Conservation (phyloP, 2,329 filamentous ascomycete genomes). For the Emergomyces pasteurianus region DNA sequence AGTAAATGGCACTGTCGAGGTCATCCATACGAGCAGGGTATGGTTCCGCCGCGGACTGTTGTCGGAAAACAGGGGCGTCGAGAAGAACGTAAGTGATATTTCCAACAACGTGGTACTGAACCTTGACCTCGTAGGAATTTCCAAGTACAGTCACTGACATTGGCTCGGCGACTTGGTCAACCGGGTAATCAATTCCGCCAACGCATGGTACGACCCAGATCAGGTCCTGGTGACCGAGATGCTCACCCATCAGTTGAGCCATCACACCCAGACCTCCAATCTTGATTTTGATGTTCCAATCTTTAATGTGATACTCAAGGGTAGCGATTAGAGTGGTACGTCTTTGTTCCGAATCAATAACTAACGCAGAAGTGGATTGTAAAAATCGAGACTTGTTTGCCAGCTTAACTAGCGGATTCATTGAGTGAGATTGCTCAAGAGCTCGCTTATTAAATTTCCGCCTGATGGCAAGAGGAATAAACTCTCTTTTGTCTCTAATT, state of each 20-base stretch:
- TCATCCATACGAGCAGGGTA: slow-evolving; percentile 60
- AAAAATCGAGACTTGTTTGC: slow-evolving; percentile 26
- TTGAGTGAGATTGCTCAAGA: slow-evolving; percentile 17
- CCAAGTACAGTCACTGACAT: slow-evolving; percentile 53
- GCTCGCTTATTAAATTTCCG: slow-evolving; percentile 22
- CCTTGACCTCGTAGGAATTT: slow-evolving; percentile 47
- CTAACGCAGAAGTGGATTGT: slow-evolving; percentile 25
- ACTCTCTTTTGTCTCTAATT: slow-evolving; percentile 38
- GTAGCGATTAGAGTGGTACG: slow-evolving; percentile 56
- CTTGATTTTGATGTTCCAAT: slow-evolving; percentile 60
- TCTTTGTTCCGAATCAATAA: slow-evolving; percentile 21
- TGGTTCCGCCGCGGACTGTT: slow-evolving; percentile 50
- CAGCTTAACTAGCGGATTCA: slow-evolving; percentile 24
- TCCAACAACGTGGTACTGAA: slow-evolving; percentile 50
- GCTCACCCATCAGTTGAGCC: slow-evolving; percentile 57
- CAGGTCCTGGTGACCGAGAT: slow-evolving; percentile 51
- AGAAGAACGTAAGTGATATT: slow-evolving; percentile 59
- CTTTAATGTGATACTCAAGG: slow-evolving; percentile 61
- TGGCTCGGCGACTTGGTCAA: slow-evolving; percentile 46
- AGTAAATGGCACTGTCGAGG: slow-evolving; percentile 55
- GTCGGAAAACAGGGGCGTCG: slow-evolving; percentile 54
- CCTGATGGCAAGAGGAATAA: slow-evolving; percentile 26
- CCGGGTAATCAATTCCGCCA: slow-evolving; percentile 52
- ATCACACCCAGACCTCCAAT: slow-evolving; percentile 60
- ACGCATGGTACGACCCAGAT: slow-evolving; percentile 55